A percentile compares a stretch with the other conserved stretches of the same genome.
phyloP scores from a whole-genome alignment of 768 basidiomycete species.

The Phanerochaete sordida region DNA sequence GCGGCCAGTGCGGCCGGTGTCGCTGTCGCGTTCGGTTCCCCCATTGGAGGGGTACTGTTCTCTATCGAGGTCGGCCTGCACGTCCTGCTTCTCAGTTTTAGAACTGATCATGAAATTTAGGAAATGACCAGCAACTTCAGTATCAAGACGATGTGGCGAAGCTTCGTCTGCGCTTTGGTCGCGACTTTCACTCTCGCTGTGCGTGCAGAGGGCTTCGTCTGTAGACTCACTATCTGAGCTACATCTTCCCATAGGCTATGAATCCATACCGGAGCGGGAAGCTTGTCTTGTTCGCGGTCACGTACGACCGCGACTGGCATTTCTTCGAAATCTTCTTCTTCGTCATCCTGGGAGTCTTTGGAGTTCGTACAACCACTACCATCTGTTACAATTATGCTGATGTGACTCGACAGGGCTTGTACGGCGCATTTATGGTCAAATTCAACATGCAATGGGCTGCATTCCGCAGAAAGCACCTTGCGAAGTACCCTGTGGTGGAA shows the following conservation, averaged over 20 bases:
- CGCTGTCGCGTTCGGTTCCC: constrained; percentile 97
- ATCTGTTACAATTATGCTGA: neutral
- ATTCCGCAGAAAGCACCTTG: constrained; percentile 88
- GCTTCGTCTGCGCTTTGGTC: constrained; percentile 95
- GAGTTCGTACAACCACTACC: constrained; percentile 47
- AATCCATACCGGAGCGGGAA: constrained; percentile 98
- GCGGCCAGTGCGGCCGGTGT: constrained; percentile 98
- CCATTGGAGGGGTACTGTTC: constrained; percentile 96
- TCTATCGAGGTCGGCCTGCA: constrained; percentile 76
- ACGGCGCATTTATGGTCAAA: constrained; percentile 95
- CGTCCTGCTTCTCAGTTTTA: neutral
- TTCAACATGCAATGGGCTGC: constrained; percentile 95
- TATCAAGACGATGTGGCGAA: constrained; percentile 98
- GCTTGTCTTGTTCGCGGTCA: constrained; percentile 96
- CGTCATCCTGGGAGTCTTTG: constrained; percentile 92
- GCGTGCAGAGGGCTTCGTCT: constrained; percentile 29
- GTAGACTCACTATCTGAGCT: neutral
- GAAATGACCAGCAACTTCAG: constrained; percentile 99
- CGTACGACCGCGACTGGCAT: constrained; percentile 97
- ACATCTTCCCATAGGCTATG: constrained; percentile 63
- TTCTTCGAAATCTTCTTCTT: constrained; percentile 99
- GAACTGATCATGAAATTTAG: constrained; percentile 33
- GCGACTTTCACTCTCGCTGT: constrained; percentile 96
- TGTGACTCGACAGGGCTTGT: constrained; percentile 66
- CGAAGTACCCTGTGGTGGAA: constrained; percentile 81